These are phyloP conservation scores for Juglanconis oblonga DNA, from an alignment of 2,329 filamentous ascomycete genomes.

Conservation along the genomic window DNA sequence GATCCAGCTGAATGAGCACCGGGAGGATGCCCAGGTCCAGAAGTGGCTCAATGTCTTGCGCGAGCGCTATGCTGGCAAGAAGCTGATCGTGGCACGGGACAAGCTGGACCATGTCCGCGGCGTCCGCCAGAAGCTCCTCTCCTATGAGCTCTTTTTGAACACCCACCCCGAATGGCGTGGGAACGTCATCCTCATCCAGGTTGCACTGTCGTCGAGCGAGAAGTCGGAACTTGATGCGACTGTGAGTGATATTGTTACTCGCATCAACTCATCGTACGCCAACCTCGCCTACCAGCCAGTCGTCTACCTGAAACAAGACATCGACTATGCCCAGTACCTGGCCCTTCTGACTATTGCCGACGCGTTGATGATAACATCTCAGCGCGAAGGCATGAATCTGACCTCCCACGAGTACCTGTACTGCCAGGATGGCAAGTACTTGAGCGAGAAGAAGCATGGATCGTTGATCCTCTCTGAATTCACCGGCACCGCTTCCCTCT, in stretches of 20 bases:
- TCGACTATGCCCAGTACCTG: slow-evolving; percentile 89
- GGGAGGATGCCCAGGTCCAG: slow-evolving; percentile 68
- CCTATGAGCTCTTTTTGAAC: slow-evolving; percentile 91
- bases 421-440: slow-evolving; percentile 79
- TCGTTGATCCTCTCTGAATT: slow-evolving; percentile 93
- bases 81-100: slow-evolving; percentile 86
- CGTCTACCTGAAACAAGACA: slow-evolving; percentile 92
- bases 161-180: slow-evolving; percentile 88
- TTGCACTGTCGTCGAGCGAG: slow-evolving; percentile 86
- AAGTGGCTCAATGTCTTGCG: slow-evolving; percentile 78
- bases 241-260: slow-evolving; percentile 89
- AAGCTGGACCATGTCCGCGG: slow-evolving; percentile 92
- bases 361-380: slow-evolving; percentile 88
- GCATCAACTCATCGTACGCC: slow-evolving; percentile 88
- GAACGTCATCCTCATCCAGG: slow-evolving; percentile 87
- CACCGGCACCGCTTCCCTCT: slow-evolving; percentile 85
- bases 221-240: slow-evolving; percentile 83
- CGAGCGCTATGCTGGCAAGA: slow-evolving; percentile 83
- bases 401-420: slow-evolving; percentile 93
- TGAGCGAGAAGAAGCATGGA: slow-evolving; percentile 73
- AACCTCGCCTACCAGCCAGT: slow-evolving; percentile 90
- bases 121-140: slow-evolving; percentile 87
- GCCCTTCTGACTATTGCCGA: slow-evolving; percentile 87
- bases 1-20: slow-evolving; percentile 66
- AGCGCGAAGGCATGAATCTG: slow-evolving; percentile 96